Evolutionary conservation across 768 basidiomycete genomes (phyloP), one percentile per base, ranked within the genome.

Genomic region (Roridomyces roridus): DNA sequence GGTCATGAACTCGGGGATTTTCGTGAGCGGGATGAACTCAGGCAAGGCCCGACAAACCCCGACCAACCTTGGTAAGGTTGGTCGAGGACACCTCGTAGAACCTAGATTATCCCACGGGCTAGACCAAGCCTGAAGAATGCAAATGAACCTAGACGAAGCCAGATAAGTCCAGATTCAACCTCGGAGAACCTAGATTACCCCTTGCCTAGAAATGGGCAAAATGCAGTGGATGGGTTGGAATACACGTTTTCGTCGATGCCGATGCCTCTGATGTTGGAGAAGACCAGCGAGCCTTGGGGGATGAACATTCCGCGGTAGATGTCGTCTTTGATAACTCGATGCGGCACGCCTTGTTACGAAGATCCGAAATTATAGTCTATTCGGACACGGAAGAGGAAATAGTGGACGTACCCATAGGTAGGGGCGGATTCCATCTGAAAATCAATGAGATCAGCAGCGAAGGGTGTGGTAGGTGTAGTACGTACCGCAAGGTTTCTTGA

Each of bases 271-370:
- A 62, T 36, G 52, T 71, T 71, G 2, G 68, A 54, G 41, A 70
- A 63, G 34, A 71, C 53, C 5, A 66, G 44, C 6, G 69, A 51
- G 5, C 67, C 68, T 28, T 60, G 65, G 5, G 74, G 76, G 28
- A 78, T 78, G 59, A 65, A 46, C 55, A 74, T 71, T 1, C 74
- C 74, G 4, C 62, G 53, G 51, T 78, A 78, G 2, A 69, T 56
- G 55, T 76, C 73, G n/a, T 77, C 75, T 17, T 71, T 65, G 5
- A 47, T 60, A 7, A 66, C 52, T 8, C 60, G 51, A 59, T 75
- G 76, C 10, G 71, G 72, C 6, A 72, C 21, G 17, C 71, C 74
- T 70, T 29, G n/a, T n/a, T n/a, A n/a, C n/a, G n/a, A n/a, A n/a
- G n/a, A n/a, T n/a, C n/a, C 34, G 37, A 39, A 47, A 51, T 26